Evolutionary conservation across 768 basidiomycete genomes (phyloP), one percentile per base, ranked within the genome.

Genomic region (Fomitopsis pulvina): DNA sequence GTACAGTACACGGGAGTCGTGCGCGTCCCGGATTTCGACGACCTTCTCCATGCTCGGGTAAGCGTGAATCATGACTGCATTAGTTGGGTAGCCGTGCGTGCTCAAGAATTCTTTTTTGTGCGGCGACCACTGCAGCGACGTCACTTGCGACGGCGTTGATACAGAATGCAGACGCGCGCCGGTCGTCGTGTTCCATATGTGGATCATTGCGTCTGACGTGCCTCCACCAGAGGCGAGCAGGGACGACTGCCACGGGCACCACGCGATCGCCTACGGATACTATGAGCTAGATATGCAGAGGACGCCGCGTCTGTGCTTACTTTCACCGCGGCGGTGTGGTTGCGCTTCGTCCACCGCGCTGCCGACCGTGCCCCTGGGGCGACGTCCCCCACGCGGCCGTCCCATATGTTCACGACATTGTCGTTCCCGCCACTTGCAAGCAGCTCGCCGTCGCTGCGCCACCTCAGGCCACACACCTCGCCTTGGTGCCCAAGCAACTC

Each of bases 391-490:
- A 55, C 71, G 48, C 89, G 77, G 5, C 85, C 89, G 58, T 99
- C 95, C 95, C 95, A 99, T 44, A 96, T 86, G 61, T 96, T 95
- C 47, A 98, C 93, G 18, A 96, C 92, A 55, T 98, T 97, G 66
- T 98, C 96, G 62, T 98, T 96, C 0, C 93, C 95, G 2, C 95
- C 95, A 56, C 90, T 92, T 0, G 95, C 95, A 21, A 99, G 75
- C 18, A 95, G 71, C 65, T 92, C 86, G 0, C 93, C 92, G 57
- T 94, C 94, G 2, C 73, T 63, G 41, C 93, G 74, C 93, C 93
- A 98, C 50, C 83, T 84, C 46, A 98, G 62, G 2, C 94, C 92
- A 63, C 94, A 97, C 11, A 96, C 90, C 64, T 97, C 95, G 0
- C 90, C 92, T 0, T 80, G 83, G 60, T 99, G 95, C 0, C 94